phyloP scores from a whole-genome alignment of 2,329 filamentous ascomycete species.

The Dactylella cylindrospora region DNA sequence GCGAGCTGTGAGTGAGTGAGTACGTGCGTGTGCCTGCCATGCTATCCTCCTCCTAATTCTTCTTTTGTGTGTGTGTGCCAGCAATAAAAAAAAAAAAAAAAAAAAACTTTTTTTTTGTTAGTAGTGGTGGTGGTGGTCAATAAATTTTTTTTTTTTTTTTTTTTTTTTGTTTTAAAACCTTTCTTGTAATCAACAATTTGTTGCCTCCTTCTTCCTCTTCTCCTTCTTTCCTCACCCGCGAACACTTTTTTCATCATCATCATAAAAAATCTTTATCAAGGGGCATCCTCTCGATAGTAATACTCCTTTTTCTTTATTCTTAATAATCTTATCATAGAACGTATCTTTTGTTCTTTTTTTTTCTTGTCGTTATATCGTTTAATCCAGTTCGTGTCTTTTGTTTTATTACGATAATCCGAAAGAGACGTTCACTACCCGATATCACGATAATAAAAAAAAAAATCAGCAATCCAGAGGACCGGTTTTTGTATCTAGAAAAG shows the following conservation, averaged over 20 bases:
- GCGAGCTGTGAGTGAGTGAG: too few species aligned
- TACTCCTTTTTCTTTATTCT: constrained; percentile 28
- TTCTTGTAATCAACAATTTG: too few species aligned
- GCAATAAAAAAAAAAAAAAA: constrained; percentile 3
- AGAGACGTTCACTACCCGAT: constrained; percentile 45
- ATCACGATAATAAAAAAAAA: constrained; percentile 37
- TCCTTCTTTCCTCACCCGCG: constrained; percentile 32
- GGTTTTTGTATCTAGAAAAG: too few species aligned
- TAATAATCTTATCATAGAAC: constrained; percentile 40
- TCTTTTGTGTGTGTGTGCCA: neutral
- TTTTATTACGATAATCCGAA: constrained; percentile 41
- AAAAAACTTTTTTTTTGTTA: neutral
- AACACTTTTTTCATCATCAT: constrained; percentile 21
- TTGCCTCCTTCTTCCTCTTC: constrained; percentile 21
- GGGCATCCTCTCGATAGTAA: too few species aligned
- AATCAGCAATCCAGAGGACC: too few species aligned
- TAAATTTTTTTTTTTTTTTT: constrained; percentile 20
- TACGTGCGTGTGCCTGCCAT: too few species aligned
- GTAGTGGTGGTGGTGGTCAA: neutral
- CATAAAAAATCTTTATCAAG: constrained; percentile 29
- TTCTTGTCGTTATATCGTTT: constrained; percentile 44
- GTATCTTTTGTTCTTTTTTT: too few species aligned
- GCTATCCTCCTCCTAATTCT: constrained; percentile 3
- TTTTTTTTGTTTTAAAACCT: constrained; percentile 9
- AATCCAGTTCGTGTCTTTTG: constrained; percentile 45